Percentiles rank a stretch among this genome's conserved stretches.
phyloP scores from a whole-genome alignment of 495 filamentous ascomycete genomes.

The Tuber calosporum region DNA sequence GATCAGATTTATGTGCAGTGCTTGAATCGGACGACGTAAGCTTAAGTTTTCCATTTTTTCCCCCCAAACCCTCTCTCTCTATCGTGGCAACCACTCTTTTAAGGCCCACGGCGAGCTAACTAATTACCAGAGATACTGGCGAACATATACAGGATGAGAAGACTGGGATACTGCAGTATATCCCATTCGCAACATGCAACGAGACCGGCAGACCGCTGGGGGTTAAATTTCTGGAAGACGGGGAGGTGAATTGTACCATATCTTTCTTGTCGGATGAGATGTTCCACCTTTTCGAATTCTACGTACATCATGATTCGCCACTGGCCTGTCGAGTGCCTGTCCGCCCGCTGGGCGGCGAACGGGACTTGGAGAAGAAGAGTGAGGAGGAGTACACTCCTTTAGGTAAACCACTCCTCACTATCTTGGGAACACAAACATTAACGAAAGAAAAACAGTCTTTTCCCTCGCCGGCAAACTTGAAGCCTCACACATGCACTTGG shows the following conservation, averaged over 20 bases:
- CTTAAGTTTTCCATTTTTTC: constrained; percentile 6
- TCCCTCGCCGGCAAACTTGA: constrained; percentile 84
- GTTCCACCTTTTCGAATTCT: constrained; percentile 98
- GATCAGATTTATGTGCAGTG: constrained; percentile 41
- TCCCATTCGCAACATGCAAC: constrained; percentile 86
- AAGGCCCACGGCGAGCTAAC: constrained; percentile 1
- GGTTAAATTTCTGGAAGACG: constrained; percentile 74
- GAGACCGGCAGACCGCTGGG: constrained; percentile 77
- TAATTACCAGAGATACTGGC: constrained; percentile 51
- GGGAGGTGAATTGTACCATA: constrained; percentile 81
- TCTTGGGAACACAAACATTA: background rate
- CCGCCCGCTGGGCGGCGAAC: constrained; percentile 50
- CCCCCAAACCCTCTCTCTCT: constrained; percentile 5
- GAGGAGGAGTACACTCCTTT: constrained; percentile 53
- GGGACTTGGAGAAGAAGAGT: constrained; percentile 15
- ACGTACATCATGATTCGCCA: constrained; percentile 92
- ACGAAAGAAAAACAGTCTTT: constrained; percentile 53
- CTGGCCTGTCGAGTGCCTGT: constrained; percentile 86
- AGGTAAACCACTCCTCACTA: constrained; percentile 14
- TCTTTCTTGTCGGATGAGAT: constrained; percentile 73
- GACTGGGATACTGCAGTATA: constrained; percentile 77
- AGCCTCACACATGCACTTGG: constrained; percentile 81
- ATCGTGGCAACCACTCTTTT: background rate
- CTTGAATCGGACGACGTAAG: constrained; percentile 54
- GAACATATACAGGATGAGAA: constrained; percentile 70